Percentiles rank a stretch among this genome's conserved stretches.
phyloP scores from a whole-genome alignment of 1,284 basidiomycete genomes.

The Cryptococcus sp. region DNA sequence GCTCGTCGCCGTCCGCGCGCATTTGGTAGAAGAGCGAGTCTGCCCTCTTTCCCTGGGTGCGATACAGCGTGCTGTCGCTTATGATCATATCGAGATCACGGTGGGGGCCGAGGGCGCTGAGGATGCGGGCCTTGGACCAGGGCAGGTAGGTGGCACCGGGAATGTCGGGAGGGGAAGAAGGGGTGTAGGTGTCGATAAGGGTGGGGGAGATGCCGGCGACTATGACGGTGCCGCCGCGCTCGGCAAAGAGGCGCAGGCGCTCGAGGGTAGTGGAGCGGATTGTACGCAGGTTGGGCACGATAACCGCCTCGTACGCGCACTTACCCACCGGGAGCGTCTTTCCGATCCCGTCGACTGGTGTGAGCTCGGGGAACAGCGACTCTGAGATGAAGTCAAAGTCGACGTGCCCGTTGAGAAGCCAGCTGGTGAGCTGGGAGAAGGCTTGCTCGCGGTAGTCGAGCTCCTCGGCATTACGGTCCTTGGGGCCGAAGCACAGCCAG shows the following conservation, averaged over 20 bases:
- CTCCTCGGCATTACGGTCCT: conserved; percentile 25
- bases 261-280: conserved; percentile 30
- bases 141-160: conserved; percentile 4
- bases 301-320: conserved; percentile 27
- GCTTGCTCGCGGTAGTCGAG: conserved; percentile 22
- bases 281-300: conserved; percentile 27
- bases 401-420: conserved; percentile 26
- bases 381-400: conserved; percentile 40
- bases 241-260: conserved; percentile 20
- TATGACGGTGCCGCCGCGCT: conserved; percentile 25
- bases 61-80: conserved; percentile 20
- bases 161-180: conserved; percentile 1
- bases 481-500: conserved; percentile 30
- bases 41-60: conserved; percentile 17
- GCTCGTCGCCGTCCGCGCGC: conserved; percentile 24
- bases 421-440: conserved; percentile 26
- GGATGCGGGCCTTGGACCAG: conserved; percentile 17
- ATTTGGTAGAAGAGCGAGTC: conserved; percentile 31
- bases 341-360: conserved; percentile 14
- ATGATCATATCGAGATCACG: conserved; percentile 25
- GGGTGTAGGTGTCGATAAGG: conserved; percentile 19
- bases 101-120: conserved; percentile 14
- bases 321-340: conserved; percentile 22
- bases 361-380: conserved; percentile 26
- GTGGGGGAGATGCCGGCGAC: conserved; percentile 22